Evolutionary conservation across 2,329 filamentous ascomycete species (phyloP).

Genomic region (Colletotrichum echinochloae): DNA sequence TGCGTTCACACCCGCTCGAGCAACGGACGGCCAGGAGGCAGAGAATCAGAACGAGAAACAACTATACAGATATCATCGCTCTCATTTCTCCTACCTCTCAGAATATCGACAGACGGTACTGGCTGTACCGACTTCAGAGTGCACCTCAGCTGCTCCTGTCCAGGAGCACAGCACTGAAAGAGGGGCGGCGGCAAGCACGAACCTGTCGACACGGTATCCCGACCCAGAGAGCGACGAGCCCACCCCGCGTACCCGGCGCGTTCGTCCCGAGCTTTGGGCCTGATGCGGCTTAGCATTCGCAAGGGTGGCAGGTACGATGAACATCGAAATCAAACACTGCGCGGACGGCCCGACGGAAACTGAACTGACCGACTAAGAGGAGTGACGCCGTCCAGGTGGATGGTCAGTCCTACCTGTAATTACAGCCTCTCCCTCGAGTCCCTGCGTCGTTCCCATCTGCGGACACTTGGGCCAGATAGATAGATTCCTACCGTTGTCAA

Average conservation of each 20-base stretch:
- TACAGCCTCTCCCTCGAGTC: background rate
- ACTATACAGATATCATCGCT: background rate
- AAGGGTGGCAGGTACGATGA: conserved; percentile 35
- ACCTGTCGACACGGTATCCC: conserved; percentile 17
- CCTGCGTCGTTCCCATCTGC: background rate
- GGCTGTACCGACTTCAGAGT: background rate
- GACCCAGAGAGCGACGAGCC: conserved; percentile 2
- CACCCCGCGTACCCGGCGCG: conserved; percentile 36
- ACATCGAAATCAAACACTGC: conserved; percentile 38
- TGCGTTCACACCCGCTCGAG: conserved; percentile 12
- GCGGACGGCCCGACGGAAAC: conserved; percentile 31
- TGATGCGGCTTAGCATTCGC: conserved; percentile 33
- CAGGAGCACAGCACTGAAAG: background rate
- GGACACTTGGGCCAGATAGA: background rate
- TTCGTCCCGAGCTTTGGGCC: conserved; percentile 29
- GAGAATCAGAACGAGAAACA: background rate
- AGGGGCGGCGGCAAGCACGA: background rate
- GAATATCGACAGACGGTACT: background rate
- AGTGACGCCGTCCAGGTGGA: conserved; percentile 14
- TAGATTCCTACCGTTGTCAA: background rate
- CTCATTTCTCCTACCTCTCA: background rate
- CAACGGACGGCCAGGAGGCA: background rate
- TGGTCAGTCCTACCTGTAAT: conserved; percentile 24
- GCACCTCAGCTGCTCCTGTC: background rate
- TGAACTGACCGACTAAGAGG: background rate